These are phyloP conservation scores for Penicillium steckii DNA, from an alignment of 495 filamentous ascomycete genomes.

Conservation along the genomic window DNA sequence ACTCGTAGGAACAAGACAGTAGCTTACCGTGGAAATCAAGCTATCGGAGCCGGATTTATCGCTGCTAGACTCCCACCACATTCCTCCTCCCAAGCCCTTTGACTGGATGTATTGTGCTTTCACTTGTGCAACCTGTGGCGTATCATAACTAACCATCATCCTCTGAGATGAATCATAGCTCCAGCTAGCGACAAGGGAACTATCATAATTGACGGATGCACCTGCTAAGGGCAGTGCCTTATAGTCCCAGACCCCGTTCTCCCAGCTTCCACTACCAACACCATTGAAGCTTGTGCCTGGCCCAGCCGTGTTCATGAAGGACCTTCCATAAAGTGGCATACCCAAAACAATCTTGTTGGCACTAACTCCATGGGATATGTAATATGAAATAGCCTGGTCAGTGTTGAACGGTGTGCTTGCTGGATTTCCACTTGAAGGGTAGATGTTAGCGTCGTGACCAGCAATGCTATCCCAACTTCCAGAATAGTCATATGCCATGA, in stretches of 20 bases:
- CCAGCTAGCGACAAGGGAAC: constrained; percentile 53
- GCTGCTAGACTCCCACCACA: constrained; percentile 89
- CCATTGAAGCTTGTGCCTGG: constrained; percentile 66
- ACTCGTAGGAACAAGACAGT: background rate
- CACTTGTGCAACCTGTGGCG: constrained; percentile 48
- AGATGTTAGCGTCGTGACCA: constrained; percentile 78
- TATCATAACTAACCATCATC: constrained; percentile 79
- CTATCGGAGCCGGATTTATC: constrained; percentile 60
- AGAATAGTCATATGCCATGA: constrained; percentile 79
- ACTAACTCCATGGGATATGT: constrained; percentile 59
- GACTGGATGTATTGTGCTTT: constrained; percentile 68
- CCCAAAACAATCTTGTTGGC: constrained; percentile 74
- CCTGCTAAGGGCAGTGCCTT: constrained; percentile 53
- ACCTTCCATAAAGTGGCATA: constrained; percentile 82
- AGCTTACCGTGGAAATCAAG: constrained; percentile 58
- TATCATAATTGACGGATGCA: constrained; percentile 15
- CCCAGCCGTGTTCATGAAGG: constrained; percentile 71
- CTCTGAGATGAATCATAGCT: constrained; percentile 59
- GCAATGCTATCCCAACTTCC: constrained; percentile 67
- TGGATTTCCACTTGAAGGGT: constrained; percentile 48
- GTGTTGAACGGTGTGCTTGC: constrained; percentile 67
- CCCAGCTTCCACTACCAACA: constrained; percentile 65
- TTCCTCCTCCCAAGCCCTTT: constrained; percentile 69
- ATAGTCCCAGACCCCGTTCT: constrained; percentile 80
- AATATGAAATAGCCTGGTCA: constrained; percentile 61